These are phyloP conservation scores for Pythium oligandrum DNA, from an alignment of 352 stramenopile species.

Conservation along the genomic window DNA sequence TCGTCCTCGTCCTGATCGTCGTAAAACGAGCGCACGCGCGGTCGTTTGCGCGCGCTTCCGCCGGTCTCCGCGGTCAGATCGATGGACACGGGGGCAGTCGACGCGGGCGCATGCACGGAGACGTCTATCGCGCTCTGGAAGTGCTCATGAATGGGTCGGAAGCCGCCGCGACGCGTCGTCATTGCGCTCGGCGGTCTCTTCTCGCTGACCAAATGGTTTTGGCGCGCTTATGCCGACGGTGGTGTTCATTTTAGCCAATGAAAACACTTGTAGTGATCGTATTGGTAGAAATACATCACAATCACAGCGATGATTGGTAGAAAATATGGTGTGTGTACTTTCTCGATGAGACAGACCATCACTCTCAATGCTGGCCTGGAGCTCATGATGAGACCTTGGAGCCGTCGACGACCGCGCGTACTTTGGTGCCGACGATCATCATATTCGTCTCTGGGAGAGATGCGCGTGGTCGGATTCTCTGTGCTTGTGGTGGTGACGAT, in stretches of 20 bases:
- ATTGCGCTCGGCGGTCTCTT: no score
- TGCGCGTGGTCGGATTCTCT: neutral
- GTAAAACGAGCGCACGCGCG: slow-evolving; percentile 32
- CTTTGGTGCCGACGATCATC: slow-evolving; percentile 13
- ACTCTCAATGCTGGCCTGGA: no score
- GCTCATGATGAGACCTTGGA: no score
- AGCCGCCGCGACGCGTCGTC: slow-evolving; percentile 18
- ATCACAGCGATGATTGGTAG: no score
- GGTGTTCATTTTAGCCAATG: no score
- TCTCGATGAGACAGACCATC: no score
- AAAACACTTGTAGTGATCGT: no score
- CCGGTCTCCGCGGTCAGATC: slow-evolving; percentile 1
- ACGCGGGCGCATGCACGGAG: slow-evolving; percentile 8
- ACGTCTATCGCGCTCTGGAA: slow-evolving; percentile 30
- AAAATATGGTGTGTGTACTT: no score
- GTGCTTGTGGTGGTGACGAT: neutral
- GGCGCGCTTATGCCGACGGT: no score
- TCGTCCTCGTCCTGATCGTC: slow-evolving; percentile 35
- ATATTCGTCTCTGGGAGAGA: slow-evolving; percentile 2
- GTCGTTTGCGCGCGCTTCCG: neutral
- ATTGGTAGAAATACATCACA: no score
- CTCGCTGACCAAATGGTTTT: no score
- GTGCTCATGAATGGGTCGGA: slow-evolving; percentile 52
- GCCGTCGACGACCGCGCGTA: neutral
- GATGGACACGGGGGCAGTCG: slow-evolving; percentile 3